Conservation (phyloP, 2,329 filamentous ascomycete genomes). For the Plectosphaerella sp. region DNA sequence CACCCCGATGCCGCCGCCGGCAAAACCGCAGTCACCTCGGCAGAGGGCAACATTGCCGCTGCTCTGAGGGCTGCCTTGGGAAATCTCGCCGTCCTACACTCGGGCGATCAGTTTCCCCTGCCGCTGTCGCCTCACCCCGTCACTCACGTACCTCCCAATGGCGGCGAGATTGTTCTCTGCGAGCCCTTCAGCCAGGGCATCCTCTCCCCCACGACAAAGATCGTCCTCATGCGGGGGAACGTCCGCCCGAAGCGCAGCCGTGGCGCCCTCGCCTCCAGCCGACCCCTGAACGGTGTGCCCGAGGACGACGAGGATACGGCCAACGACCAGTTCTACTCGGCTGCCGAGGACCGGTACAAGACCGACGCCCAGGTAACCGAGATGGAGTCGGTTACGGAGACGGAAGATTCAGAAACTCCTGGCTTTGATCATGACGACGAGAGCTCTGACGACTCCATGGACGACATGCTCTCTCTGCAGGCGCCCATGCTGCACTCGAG, state of each 20-base stretch:
- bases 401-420: slow-evolving; percentile 55
- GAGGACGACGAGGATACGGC: slow-evolving; percentile 75
- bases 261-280: slow-evolving; percentile 41
- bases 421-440: slow-evolving; percentile 65
- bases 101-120: slow-evolving; percentile 73
- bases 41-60: slow-evolving; percentile 56
- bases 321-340: slow-evolving; percentile 90
- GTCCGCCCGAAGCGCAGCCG: slow-evolving; percentile 50
- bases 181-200: slow-evolving; percentile 91
- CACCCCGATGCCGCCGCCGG: slow-evolving; percentile 36
- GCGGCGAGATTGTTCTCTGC: slow-evolving; percentile 85
- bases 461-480: slow-evolving; percentile 88
- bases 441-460: slow-evolving; percentile 84
- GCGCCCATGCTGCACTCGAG: slow-evolving; percentile 75
- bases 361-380: slow-evolving; percentile 56
- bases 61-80: slow-evolving; percentile 72
- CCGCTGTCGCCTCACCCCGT: slow-evolving; percentile 80
- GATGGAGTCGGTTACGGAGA: slow-evolving; percentile 55
- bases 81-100: slow-evolving; percentile 71
- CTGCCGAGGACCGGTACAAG: slow-evolving; percentile 71
- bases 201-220: slow-evolving; percentile 71
- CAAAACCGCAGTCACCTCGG: slow-evolving; percentile 24
- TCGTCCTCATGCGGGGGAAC: slow-evolving; percentile 69
- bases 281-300: slow-evolving; percentile 52
- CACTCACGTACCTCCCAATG: slow-evolving; percentile 77